Evolutionary conservation across 176 grass and related monocot genomes (phyloP), one percentile per base, ranked within the genome.

Genomic region (Canna indica): DNA sequence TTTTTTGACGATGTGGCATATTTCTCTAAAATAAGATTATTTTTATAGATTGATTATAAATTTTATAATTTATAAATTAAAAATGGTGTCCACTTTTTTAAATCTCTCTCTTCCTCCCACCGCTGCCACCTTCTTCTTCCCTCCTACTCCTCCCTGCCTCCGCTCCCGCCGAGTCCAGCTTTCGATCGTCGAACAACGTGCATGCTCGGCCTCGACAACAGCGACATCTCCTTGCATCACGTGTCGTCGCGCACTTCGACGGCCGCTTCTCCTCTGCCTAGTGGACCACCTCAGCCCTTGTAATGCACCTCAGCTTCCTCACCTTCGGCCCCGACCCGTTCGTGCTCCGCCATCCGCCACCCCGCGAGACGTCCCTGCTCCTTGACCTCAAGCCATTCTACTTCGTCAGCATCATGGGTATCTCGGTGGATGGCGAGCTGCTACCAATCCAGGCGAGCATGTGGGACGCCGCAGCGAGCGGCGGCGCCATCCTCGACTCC

Each of bases 201-300:
- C n/a, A n/a, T n/a, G 30, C 78, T 97, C 3, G 67, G 77, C 48
- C 81, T 97, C 17, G 94, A 89, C 36, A 77, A 87, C 77, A 82
- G 80, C 47, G 1, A 17, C 10, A 53, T 78, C 36, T 92, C 94
- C 33, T 97, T 75, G 71, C 82, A 47, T 11, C 27, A 18, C 34
- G 66, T 1, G 89, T 86, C 68, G 61, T 68, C 42, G 39, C 7
- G 11, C 78, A 75, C 46, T 96, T 96, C 75, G 72, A 70, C 32
- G 60, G 24, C 1, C 81, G 78, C 72, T 90, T 97, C 94, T 92
- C 94, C 61, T 97, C 83, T 97, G 94, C 82, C 87, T 97, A 22
- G 86, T 92, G 36, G 70, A 85, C 44, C 59, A 82, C 81, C 38
- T 74, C 59, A 86, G 83, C 73, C 61, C 50, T 20, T 75, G 80